Percentiles rank a stretch among this genome's conserved stretches.
Evolutionary conservation across 257 asterid genomes (phyloP).

Genomic region (Scutellaria minor): DNA sequence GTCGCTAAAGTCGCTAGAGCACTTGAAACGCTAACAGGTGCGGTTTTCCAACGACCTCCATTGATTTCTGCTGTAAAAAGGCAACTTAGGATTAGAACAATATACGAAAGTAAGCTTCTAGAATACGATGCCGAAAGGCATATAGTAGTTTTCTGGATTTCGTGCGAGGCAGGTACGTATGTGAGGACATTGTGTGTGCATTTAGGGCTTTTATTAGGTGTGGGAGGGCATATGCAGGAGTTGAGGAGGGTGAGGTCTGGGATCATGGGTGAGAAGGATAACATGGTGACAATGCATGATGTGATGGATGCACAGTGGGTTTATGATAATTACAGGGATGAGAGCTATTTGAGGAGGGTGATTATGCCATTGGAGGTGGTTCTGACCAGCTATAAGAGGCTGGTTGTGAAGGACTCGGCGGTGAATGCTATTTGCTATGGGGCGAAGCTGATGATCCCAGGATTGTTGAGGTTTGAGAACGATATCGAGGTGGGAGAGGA

Average conservation of each 20-base stretch:
- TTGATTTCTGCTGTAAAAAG: slow-evolving; percentile 87
- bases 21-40: slow-evolving; percentile 78
- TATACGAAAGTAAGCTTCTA: slow-evolving; percentile 80
- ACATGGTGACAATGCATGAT: slow-evolving; percentile 91
- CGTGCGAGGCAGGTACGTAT: slow-evolving; percentile 91
- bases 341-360: slow-evolving; percentile 80
- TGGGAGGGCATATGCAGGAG: slow-evolving; percentile 92
- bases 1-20: slow-evolving; percentile 74
- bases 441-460: slow-evolving; percentile 86
- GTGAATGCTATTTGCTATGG: slow-evolving; percentile 90
- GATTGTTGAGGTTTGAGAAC: slow-evolving; percentile 83
- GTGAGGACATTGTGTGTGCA: slow-evolving; percentile 90
- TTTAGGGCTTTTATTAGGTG: slow-evolving; percentile 84
- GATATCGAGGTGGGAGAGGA: slow-evolving; percentile 83
- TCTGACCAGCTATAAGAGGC: slow-evolving; percentile 81
- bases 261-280: slow-evolving; percentile 86
- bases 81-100: slow-evolving; percentile 87
- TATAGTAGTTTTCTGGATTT: slow-evolving; percentile 83
- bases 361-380: slow-evolving; percentile 83
- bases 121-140: slow-evolving; percentile 73
- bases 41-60: slow-evolving; percentile 87
- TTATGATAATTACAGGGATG: slow-evolving; percentile 76
- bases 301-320: slow-evolving; percentile 88
- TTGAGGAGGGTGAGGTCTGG: slow-evolving; percentile 86
- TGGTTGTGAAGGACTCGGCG: slow-evolving; percentile 83